A percentile compares a stretch with the other conserved stretches of the same genome.
phyloP scores from a whole-genome alignment of 805 yeast genomes.

The Pichia eremophila region DNA sequence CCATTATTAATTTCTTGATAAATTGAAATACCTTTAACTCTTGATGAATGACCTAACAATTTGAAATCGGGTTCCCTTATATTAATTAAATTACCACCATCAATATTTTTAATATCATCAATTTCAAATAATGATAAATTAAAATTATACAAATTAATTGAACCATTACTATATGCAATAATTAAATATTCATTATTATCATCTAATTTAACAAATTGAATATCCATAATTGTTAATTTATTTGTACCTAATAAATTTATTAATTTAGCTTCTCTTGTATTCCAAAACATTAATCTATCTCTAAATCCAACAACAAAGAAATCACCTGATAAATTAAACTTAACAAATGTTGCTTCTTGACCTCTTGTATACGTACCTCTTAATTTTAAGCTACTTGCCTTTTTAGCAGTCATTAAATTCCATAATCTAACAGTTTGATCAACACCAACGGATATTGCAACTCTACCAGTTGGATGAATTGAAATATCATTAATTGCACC shows the following conservation, averaged over 20 bases:
- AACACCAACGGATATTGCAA: slow-evolving; percentile 81
- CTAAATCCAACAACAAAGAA: slow-evolving; percentile 68
- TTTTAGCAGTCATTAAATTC: slow-evolving; percentile 95
- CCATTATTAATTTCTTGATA: slow-evolving; percentile 30
- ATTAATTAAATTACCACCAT: slow-evolving; percentile 18
- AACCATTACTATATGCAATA: slow-evolving; percentile 65
- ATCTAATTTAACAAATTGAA: slow-evolving; percentile 41
- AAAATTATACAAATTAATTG: slow-evolving; percentile 47
- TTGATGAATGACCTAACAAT: slow-evolving; percentile 71
- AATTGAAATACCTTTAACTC: slow-evolving; percentile 72
- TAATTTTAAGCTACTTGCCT: slow-evolving; percentile 75
- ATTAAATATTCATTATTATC: slow-evolving; percentile 45
- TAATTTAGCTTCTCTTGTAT: slow-evolving; percentile 53
- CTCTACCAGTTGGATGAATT: slow-evolving; percentile 82
- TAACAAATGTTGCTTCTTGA: slow-evolving; percentile 29
- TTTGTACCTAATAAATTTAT: slow-evolving; percentile 38
- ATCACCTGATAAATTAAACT: slow-evolving; percentile 47
- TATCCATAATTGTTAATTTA: slow-evolving; percentile 49
- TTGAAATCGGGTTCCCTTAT: slow-evolving; percentile 39
- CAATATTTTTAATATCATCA: slow-evolving; percentile 18
- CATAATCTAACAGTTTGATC: slow-evolving; percentile 82
- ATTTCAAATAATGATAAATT: slow-evolving; percentile 20
- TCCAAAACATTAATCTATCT: slow-evolving; percentile 55
- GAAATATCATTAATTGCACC: slow-evolving; percentile 78
- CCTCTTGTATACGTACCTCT: slow-evolving; percentile 59